phyloP scores from a whole-genome alignment of 371 early-diverging fungal genomes.

The Entomophthora muscae region DNA sequence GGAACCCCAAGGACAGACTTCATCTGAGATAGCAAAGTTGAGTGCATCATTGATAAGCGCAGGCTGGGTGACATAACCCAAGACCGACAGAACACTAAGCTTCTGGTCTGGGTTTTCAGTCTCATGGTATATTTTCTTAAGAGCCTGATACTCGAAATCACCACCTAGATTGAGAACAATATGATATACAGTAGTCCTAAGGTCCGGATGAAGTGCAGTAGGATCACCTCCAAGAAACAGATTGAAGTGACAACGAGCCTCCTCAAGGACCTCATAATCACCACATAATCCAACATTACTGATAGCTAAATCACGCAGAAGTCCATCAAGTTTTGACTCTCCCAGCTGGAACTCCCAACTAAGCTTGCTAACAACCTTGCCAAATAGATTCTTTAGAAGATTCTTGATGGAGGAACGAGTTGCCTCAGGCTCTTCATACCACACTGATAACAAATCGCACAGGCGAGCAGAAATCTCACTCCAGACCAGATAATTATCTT shows the following conservation, averaged over 20 bases:
- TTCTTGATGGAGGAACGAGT: too few relatives aligned
- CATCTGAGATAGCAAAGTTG: constrained; percentile 40
- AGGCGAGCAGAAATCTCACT: constrained; percentile 25
- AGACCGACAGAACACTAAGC: constrained; percentile 51
- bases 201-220: constrained; percentile 58
- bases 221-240: constrained; percentile 29
- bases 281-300: constrained; percentile 23
- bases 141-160: constrained; percentile 50
- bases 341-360: too few relatives aligned
- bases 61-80: constrained; percentile 45
- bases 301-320: constrained; percentile 24
- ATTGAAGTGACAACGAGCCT: constrained; percentile 37
- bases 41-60: constrained; percentile 35
- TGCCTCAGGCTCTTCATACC: constrained; percentile 26
- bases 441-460: constrained; percentile 18
- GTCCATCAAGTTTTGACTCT: constrained; percentile 23
- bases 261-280: constrained; percentile 20
- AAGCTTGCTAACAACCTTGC: too few relatives aligned
- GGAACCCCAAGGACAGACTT: constrained; percentile 70
- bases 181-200: constrained; percentile 58
- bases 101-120: constrained; percentile 51
- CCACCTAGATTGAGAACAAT: constrained; percentile 52
- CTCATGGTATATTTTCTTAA: constrained; percentile 53
- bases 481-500: constrained; percentile 47
- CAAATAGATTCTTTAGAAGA: too few relatives aligned